A percentile compares a stretch with the other conserved stretches of the same genome.
phyloP scores from a whole-genome alignment of 176 grass and related monocot genomes.

The Rhynchospora breviuscula region DNA sequence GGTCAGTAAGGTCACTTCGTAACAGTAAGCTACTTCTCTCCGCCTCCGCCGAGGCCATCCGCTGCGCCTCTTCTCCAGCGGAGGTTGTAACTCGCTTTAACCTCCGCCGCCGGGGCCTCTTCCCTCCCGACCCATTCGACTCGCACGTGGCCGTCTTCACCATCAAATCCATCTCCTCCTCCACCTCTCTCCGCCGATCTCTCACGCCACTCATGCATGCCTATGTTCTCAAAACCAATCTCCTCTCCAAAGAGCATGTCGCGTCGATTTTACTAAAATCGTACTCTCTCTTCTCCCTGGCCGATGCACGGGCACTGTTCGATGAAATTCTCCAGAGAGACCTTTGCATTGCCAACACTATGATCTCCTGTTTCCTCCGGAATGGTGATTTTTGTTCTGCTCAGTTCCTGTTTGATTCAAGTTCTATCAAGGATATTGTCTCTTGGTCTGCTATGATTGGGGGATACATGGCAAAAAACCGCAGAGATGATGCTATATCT shows the following conservation, averaged over 20 bases:
- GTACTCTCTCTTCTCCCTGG: slow-evolving; percentile 11
- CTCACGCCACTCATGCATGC: slow-evolving; percentile 14
- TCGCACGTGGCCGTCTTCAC: slow-evolving; percentile 39
- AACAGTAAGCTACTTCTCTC: neutral
- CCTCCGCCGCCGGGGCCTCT: neutral
- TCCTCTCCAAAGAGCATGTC: slow-evolving; percentile 30
- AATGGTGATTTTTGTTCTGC: neutral
- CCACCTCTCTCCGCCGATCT: slow-evolving; percentile 18
- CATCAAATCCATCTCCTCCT: slow-evolving; percentile 29
- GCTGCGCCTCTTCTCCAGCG: slow-evolving; percentile 27
- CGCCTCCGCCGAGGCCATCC: too few species aligned
- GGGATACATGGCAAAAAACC: slow-evolving; percentile 29
- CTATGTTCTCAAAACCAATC: neutral
- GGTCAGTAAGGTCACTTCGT: too few species aligned
- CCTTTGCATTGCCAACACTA: slow-evolving; percentile 33
- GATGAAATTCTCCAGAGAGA: slow-evolving; percentile 25
- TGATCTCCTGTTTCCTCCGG: slow-evolving; percentile 32
- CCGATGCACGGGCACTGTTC: slow-evolving; percentile 35
- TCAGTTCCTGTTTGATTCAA: slow-evolving; percentile 35
- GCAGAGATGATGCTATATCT: slow-evolving; percentile 20
- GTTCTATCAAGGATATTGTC: slow-evolving; percentile 1
- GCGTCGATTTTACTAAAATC: slow-evolving; percentile 50
- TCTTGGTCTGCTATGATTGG: slow-evolving; percentile 40
- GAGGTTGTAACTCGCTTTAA: neutral
- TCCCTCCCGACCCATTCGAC: slow-evolving; percentile 37